Evolutionary conservation across 345 rosid genomes (phyloP), one percentile per base, ranked within the genome.

Genomic region (Zanthoxylum bungeanum): DNA sequence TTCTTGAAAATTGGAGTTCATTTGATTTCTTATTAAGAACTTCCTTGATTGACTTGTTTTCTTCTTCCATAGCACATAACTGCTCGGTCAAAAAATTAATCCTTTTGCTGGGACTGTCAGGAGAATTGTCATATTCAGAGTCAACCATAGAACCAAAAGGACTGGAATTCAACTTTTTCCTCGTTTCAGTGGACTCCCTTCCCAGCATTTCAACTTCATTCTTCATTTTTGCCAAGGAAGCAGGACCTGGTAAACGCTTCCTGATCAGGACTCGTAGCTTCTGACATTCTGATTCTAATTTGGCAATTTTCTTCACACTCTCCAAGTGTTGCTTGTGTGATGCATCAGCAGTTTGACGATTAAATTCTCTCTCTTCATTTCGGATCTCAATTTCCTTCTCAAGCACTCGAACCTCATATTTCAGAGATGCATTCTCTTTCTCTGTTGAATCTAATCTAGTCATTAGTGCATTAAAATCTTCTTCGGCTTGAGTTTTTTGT

Each of bases 171-270:
- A n/a, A n/a, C n/a, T n/a, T n/a, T n/a, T n/a, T n/a, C n/a, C n/a
- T n/a, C n/a, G n/a, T n/a, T n/a, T n/a, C n/a, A n/a, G n/a, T n/a
- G n/a, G n/a, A n/a, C n/a, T n/a, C n/a, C n/a, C n/a, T n/a, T n/a
- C n/a, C n/a, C n/a, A n/a, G n/a, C n/a, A n/a, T n/a, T n/a, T n/a
- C n/a, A n/a, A n/a, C n/a, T n/a, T n/a, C n/a, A n/a, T n/a, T n/a
- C n/a, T n/a, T n/a, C n/a, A n/a, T 92, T 79, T 92, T 89, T 1
- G 90, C 85, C 78, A 91, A 4, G 51, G 97, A 81, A 60, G 92
- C 97, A 0, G 97, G 94, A 66, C 95, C 97, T 0, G 97, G 97
- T 68, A 92, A 79, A 46, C 93, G 80, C 81, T 94, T 94, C 68
- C 90, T 82, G 37, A 94, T 96, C 24, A 92, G 82, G 34, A 90